Evolutionary conservation across 345 rosid species (phyloP).

Genomic region (Eucalyptus cloeziana): DNA sequence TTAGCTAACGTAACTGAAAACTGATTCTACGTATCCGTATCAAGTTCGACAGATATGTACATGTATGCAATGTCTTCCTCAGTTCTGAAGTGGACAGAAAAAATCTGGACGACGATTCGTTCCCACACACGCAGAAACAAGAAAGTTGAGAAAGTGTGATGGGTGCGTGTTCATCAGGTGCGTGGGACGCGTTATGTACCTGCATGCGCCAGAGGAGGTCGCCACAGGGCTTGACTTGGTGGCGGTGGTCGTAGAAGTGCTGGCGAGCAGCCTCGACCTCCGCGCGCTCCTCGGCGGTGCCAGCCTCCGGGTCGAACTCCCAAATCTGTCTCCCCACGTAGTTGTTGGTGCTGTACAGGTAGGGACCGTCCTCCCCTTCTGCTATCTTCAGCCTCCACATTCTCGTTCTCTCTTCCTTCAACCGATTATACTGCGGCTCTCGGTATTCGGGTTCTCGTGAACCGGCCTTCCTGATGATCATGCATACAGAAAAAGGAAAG

Average conservation of each 20-base stretch:
- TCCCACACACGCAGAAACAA: neutral
- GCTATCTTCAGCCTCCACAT: conserved; percentile 25
- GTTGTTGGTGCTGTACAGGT: conserved; percentile 8
- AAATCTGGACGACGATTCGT: neutral
- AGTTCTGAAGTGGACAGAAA: neutral
- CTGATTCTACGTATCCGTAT: neutral
- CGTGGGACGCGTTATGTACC: neutral
- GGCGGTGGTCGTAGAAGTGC: conserved; percentile 7
- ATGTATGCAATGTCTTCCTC: neutral
- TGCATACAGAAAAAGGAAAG: neutral
- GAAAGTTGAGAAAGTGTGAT: neutral
- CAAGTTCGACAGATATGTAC: neutral
- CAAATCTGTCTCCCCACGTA: conserved; percentile 8
- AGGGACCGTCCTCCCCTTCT: neutral
- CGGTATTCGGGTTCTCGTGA: neutral
- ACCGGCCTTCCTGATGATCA: neutral
- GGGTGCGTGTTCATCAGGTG: neutral
- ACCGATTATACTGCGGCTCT: neutral
- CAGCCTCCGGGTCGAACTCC: conserved; percentile 12
- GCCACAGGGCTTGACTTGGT: neutral
- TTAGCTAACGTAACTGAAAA: neutral
- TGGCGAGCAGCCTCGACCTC: conserved; percentile 7
- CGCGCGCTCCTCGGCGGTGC: neutral
- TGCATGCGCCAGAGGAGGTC: conserved; percentile 19
- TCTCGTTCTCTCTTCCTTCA: neutral